A percentile compares a stretch with the other conserved stretches of the same genome.
These are phyloP conservation scores for Colletotrichum sp. DNA, from an alignment of 2,329 filamentous ascomycete genomes.

Conservation along the genomic window DNA sequence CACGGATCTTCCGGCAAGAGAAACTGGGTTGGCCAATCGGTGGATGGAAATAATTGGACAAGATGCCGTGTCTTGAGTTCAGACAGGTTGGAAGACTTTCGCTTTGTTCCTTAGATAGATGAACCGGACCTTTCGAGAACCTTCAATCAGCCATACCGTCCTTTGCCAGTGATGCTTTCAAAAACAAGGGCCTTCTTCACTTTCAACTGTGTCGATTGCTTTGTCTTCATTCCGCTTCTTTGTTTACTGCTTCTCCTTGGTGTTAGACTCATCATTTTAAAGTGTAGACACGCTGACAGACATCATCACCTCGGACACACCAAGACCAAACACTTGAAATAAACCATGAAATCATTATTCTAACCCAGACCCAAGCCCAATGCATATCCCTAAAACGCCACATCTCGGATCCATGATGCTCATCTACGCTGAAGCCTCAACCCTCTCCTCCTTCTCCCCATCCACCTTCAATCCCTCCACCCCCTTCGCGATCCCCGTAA, in stretches of 20 bases:
- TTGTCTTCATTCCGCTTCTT: rapidly evolving
- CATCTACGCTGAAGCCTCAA: background rate
- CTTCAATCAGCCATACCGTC: rapidly evolving
- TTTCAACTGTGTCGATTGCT: background rate
- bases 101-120: background rate
- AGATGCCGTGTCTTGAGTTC: rapidly evolving
- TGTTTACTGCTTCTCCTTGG: background rate
- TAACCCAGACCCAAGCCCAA: background rate
- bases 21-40: background rate
- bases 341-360: background rate
- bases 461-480: background rate
- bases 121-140: background rate
- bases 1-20: background rate
- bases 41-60: background rate
- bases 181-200: rapidly evolving
- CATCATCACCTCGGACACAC: rapidly evolving
- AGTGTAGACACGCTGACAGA: too few species aligned
- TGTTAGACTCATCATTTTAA: too few species aligned
- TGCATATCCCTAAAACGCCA: background rate
- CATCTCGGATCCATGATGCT: too few species aligned
- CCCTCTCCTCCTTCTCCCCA: background rate
- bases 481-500: constrained; percentile 24
- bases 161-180: background rate
- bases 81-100: background rate
- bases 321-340: background rate